Base-by-base conservation (phyloP, 257 asterid genomes). In the Solanum chiquidenum region DNA sequence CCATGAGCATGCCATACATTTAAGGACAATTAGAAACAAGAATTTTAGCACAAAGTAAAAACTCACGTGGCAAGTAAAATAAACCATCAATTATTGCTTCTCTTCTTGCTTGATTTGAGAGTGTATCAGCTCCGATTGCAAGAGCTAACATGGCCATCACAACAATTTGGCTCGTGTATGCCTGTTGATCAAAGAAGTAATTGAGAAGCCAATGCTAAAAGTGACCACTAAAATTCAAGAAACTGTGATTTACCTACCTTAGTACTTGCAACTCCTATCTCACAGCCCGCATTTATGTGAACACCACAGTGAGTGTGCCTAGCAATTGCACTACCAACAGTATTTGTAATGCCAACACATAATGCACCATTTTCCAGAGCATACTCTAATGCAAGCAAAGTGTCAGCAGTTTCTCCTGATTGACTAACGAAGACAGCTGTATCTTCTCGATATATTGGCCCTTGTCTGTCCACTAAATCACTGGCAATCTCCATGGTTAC, bases 81-180 rank as follows among this genome's bases (percentile, higher is more conserved):
- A 97, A 91, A 87, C 99, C 98, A 89, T 97, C 98, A 76, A 97
- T 93, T 85, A 97, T 95, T 9, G 98, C 94, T 90, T 93, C 99
- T 86, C 99, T 91, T 93, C 98, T 92, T 66, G 91, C 93, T 92
- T 90, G 94, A 89, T 92, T 97, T 42, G 99, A 95, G 84, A 95
- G 93, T 44, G 94, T 92, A 91, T 97, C 98, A 20, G 93, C 96
- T 89, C 99, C 99, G 76, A 95, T 94, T 62, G 98, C 98, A 89
- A 97, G 98, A 88, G 99, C 98, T 94, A 95, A 71, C 98, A 97
- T 96, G 87, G 97, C 98, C 99, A 97, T 95, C 90, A 95, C 99
- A 27, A 94, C 98, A 12, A 97, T 95, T 93, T 97, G 99, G 89
- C 99, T 97, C 4, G 99, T 97, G 89, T 97, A 97, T 87, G 99